Evolutionary conservation across 2,329 filamentous ascomycete species (phyloP).

Genomic region (Colletotrichum caudatum): DNA sequence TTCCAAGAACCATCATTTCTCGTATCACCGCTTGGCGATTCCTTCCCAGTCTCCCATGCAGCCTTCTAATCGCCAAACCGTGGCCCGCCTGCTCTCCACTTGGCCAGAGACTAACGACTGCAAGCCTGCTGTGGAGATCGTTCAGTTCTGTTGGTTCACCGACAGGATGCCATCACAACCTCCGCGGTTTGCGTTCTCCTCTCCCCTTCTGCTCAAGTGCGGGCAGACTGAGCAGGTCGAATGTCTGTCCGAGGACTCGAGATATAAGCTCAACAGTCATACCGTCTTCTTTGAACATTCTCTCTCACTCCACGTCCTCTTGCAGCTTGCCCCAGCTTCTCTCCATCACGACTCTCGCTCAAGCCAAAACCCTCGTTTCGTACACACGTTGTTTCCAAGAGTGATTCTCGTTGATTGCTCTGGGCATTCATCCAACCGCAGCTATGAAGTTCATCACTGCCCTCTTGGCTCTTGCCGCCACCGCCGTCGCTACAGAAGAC

Average conservation of each 20-base stretch:
- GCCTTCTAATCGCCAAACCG: slow-evolving; percentile 7
- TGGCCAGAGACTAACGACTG: slow-evolving; percentile 40
- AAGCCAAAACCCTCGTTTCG: slow-evolving; percentile 19
- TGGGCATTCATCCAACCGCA: neutral
- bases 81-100: slow-evolving; percentile 24
- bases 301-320: slow-evolving; percentile 18
- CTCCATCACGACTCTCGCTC: slow-evolving; percentile 39
- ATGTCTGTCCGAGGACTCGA: slow-evolving; percentile 4
- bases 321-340: slow-evolving; percentile 36
- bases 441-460: slow-evolving; percentile 38
- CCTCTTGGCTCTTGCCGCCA: slow-evolving; percentile 38
- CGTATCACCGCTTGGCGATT: slow-evolving; percentile 42
- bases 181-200: slow-evolving; percentile 15
- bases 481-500: slow-evolving; percentile 35
- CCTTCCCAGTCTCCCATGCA: slow-evolving; percentile 16
- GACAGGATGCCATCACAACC: slow-evolving; percentile 39
- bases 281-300: slow-evolving; percentile 19
- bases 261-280: slow-evolving; percentile 42
- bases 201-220: neutral
- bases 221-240: slow-evolving; percentile 8
- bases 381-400: slow-evolving; percentile 27
- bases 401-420: slow-evolving; percentile 29
- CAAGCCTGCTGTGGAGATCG: slow-evolving; percentile 37
- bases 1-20: slow-evolving; percentile 33
- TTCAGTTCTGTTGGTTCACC: slow-evolving; percentile 26